Percentiles rank a stretch among this genome's conserved stretches.
Conservation (phyloP, 2,329 filamentous ascomycete species). For the Clarireedia sp. region DNA sequence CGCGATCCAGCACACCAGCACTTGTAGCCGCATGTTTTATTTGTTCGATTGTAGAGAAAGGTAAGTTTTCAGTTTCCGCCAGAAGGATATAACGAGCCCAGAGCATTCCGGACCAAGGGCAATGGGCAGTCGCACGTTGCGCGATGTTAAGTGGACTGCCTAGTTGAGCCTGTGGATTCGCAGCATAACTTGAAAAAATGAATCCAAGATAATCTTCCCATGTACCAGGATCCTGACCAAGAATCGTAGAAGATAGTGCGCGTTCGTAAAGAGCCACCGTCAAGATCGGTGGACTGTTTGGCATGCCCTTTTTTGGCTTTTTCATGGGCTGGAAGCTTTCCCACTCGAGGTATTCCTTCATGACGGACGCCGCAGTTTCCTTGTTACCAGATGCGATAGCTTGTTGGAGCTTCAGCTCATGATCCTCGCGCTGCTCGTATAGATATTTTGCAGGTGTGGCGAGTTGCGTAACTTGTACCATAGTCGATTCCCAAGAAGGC, state of each 20-base stretch:
- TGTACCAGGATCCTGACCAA: conserved; percentile 63
- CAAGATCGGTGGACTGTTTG: conserved; percentile 40
- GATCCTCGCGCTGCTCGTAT: conserved; percentile 56
- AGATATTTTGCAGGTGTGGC: conserved; percentile 57
- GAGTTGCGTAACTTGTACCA: conserved; percentile 58
- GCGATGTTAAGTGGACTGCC: conserved; percentile 60
- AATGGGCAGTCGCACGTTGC: conserved; percentile 78
- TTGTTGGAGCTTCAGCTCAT: conserved; percentile 57
- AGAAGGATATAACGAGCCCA: conserved; percentile 87
- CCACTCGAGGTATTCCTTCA: conserved; percentile 74
- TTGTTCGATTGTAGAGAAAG: conserved; percentile 73
- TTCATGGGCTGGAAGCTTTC: conserved; percentile 60
- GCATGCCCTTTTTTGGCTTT: conserved; percentile 40
- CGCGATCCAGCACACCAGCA: conserved; percentile 73
- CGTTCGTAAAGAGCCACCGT: conserved; percentile 68
- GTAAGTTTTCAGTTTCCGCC: conserved; percentile 68
- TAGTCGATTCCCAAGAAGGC: conserved; percentile 63
- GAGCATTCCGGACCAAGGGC: conserved; percentile 82
- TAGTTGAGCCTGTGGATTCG: conserved; percentile 31
- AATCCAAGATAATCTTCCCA: conserved; percentile 66
- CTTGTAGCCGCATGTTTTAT: conserved; percentile 91
- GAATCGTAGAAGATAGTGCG: conserved; percentile 54
- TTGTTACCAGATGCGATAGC: conserved; percentile 49
- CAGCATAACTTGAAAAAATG: conserved; percentile 18
- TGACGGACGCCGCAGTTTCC: conserved; percentile 42